Percentiles rank a stretch among this genome's conserved stretches.
These are phyloP conservation scores for Limtongozyma cylindracea DNA, from an alignment of 805 yeast genomes.

Conservation along the genomic window DNA sequence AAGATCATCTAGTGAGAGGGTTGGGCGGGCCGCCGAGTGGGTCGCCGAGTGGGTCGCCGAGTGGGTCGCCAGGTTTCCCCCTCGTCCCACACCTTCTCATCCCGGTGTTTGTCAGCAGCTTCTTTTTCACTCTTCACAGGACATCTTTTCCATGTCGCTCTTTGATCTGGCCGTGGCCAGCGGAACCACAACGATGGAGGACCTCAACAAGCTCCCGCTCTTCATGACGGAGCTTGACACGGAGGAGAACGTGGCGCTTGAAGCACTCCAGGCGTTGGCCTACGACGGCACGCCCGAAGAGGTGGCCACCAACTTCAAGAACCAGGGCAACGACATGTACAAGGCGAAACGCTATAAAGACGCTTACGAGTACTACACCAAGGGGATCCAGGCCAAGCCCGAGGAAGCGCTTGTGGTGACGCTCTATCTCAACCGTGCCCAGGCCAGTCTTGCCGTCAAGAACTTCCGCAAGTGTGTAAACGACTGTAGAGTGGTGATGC, in stretches of 20 bases:
- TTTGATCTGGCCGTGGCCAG: too few species aligned
- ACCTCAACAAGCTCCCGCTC: constrained; percentile 67
- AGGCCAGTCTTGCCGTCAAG: constrained; percentile 66
- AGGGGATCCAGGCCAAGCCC: constrained; percentile 54
- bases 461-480: constrained; percentile 73
- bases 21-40: too few species aligned
- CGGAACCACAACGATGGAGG: constrained; percentile 44
- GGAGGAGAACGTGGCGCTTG: constrained; percentile 43
- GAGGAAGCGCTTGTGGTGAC: constrained; percentile 27
- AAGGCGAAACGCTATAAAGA: constrained; percentile 42
- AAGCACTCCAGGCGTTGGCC: constrained; percentile 76
- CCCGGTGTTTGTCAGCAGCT: too few species aligned
- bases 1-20: too few species aligned
- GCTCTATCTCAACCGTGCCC: constrained; percentile 63
- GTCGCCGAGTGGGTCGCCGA: too few species aligned
- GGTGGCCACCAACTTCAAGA: constrained; percentile 68
- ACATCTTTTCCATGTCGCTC: too few species aligned
- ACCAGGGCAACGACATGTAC: constrained; percentile 80
- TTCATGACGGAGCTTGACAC: constrained; percentile 80
- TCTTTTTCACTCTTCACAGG: too few species aligned
- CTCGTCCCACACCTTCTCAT: too few species aligned
- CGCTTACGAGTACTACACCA: constrained; percentile 59
- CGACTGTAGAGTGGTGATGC: constrained; percentile 48
- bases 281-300: constrained; percentile 94
- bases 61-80: too few species aligned